Evolutionary conservation across 352 stramenopile species (phyloP), one percentile per base, ranked within the genome.

Genomic region (Globisporangium spinosum): DNA sequence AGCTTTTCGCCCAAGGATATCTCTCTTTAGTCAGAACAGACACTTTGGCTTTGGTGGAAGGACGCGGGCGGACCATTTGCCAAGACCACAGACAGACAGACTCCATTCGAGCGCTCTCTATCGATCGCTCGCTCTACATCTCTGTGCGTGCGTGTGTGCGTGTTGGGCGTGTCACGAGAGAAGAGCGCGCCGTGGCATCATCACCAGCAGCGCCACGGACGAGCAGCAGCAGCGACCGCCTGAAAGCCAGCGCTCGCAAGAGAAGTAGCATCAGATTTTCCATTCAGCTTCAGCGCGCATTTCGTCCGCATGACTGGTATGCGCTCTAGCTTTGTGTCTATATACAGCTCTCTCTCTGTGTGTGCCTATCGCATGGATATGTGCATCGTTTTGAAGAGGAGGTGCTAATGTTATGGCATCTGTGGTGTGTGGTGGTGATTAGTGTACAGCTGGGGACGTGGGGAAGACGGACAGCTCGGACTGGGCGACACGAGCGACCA

Each of bases 371-470:
- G n/a, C n/a, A 17, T 7, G 17, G 27, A 60, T 60, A 27, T 60
- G 55, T 38, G 5, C 27, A 27, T 49, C 32, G 25, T 40, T 15
- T 0, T 6, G 5, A 40, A 13, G 13, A 25, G 12, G 51, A 29
- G 10, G 0, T 9, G 35, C 29, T 62, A 62, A 62, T 23, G 15
- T 0, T 32, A 29, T 32, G 29, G 29, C 4, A 32, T 32, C 29
- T 32, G 29, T 32, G 29, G 29, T 45, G 5, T 43, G 27, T 59
- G 53, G 29, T 59, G 6, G 25, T 17, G 20, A 25, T 43, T 43
- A 70, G 89, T 96, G 38, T 96, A 96, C 71, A 96, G 87, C 71
- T 96, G 89, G 89, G 89, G 89, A 13, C 87, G 89, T 22, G 89
- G 89, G 34, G 89, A 96, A 75, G 89, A 96, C 74, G 89, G 89